These are phyloP conservation scores for Rhinocladiella similis DNA, from an alignment of 2,329 filamentous ascomycete genomes.

Conservation along the genomic window DNA sequence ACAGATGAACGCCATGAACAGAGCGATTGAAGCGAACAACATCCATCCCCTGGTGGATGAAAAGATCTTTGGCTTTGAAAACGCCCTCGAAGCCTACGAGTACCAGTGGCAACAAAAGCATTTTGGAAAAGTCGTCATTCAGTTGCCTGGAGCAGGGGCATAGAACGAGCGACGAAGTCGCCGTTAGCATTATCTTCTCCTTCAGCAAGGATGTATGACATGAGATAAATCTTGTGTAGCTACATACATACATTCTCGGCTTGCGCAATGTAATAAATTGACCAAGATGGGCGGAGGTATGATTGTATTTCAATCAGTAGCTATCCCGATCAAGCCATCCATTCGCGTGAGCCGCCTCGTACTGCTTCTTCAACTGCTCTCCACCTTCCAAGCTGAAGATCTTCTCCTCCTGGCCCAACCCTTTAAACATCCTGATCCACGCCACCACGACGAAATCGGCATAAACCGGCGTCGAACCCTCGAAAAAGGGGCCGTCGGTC, in stretches of 20 bases:
- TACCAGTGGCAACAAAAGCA: constrained; percentile 57
- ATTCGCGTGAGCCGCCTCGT: constrained; percentile 11
- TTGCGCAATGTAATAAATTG: too few relatives aligned
- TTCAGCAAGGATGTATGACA: too few relatives aligned
- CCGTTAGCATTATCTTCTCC: neutral
- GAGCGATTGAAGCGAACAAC: constrained; percentile 58
- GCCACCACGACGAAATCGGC: constrained; percentile 60
- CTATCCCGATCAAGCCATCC: constrained; percentile 25
- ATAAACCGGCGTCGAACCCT: constrained; percentile 57
- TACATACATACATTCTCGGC: too few relatives aligned
- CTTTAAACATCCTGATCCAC: constrained; percentile 47
- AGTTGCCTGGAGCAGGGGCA: neutral
- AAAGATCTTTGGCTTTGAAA: constrained; percentile 55
- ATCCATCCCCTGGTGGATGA: constrained; percentile 61
- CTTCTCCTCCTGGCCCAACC: constrained; percentile 11
- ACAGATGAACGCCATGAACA: constrained; percentile 61
- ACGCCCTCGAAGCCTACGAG: constrained; percentile 56
- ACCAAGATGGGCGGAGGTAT: too few relatives aligned
- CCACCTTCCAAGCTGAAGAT: constrained; percentile 14
- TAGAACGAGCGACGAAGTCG: neutral
- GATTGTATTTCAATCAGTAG: constrained; percentile 7
- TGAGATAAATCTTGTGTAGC: too few relatives aligned
- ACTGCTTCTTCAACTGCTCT: constrained; percentile 15
- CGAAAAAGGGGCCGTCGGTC: constrained; percentile 62
- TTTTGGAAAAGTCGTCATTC: constrained; percentile 56